Percentiles rank a stretch among this genome's conserved stretches.
Evolutionary conservation across 306 rosid species (phyloP).

Genomic region (Sindora glabra): DNA sequence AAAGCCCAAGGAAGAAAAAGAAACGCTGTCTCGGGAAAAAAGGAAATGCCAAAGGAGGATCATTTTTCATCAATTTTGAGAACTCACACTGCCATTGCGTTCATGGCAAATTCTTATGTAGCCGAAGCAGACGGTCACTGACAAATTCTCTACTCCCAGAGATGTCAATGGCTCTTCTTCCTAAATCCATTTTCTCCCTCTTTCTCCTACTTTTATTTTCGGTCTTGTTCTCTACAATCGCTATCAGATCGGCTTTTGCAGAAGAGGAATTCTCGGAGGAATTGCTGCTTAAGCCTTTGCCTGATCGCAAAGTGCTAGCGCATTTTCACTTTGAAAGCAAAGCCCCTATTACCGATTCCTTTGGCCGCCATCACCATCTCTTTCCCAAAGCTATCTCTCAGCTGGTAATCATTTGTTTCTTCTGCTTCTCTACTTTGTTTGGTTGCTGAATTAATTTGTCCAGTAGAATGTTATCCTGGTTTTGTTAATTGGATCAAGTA

Average conservation of each 20-base stretch:
- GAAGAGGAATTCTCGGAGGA: conserved; percentile 81
- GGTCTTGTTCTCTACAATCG: conserved; percentile 8
- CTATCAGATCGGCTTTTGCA: conserved; percentile 21
- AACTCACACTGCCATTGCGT: conserved; percentile 8
- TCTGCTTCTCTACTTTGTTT: background rate
- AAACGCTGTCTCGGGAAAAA: too few relatives aligned
- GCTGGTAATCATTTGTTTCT: conserved; percentile 39
- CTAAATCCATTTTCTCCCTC: background rate
- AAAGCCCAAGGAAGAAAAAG: too few relatives aligned
- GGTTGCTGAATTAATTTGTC: background rate
- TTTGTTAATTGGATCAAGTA: background rate
- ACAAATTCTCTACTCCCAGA: conserved; percentile 16
- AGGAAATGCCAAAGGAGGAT: background rate
- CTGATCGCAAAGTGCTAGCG: conserved; percentile 83
- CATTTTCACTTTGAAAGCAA: conserved; percentile 71
- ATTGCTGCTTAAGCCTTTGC: conserved; percentile 75
- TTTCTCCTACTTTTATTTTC: conserved; percentile 22
- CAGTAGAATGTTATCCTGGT: background rate
- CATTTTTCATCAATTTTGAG: background rate
- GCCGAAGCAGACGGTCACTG: too few relatives aligned
- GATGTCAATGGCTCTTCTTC: conserved; percentile 30
- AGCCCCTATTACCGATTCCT: conserved; percentile 44
- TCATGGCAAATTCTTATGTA: too few relatives aligned
- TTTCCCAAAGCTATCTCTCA: conserved; percentile 93
- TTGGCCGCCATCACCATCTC: conserved; percentile 79